These are phyloP conservation scores for Periglandula ipomoeae DNA, from an alignment of 2,329 filamentous ascomycete species.

Conservation along the genomic window DNA sequence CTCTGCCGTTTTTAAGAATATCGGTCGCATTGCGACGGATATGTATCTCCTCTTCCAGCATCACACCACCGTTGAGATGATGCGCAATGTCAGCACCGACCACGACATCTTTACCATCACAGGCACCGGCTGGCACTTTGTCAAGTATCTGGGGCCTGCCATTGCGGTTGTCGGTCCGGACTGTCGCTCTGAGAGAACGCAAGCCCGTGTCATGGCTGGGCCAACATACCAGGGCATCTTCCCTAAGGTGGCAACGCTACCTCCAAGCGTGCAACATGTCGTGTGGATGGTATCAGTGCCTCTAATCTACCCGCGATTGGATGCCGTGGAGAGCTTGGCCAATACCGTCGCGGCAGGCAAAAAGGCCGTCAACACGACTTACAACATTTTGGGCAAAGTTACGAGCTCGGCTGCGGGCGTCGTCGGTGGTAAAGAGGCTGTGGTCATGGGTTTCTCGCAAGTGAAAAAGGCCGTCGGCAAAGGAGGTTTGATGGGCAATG, in stretches of 20 bases:
- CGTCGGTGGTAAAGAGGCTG: constrained; percentile 87
- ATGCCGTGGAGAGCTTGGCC: constrained; percentile 83
- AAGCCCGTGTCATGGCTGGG: constrained; percentile 85
- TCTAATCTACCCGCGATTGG: constrained; percentile 80
- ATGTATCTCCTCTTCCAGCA: constrained; percentile 99
- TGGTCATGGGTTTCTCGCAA: constrained; percentile 84
- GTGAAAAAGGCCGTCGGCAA: constrained; percentile 98
- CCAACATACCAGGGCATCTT: constrained; percentile 97
- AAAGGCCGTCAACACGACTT: constrained; percentile 91
- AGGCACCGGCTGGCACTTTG: constrained; percentile 96
- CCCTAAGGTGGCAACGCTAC: constrained; percentile 84
- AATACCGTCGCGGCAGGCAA: constrained; percentile 91
- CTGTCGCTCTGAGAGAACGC: constrained; percentile 83
- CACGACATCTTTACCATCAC: constrained; percentile 93
- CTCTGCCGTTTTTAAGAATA: constrained; percentile 96
- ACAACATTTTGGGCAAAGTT: constrained; percentile 92
- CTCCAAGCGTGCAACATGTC: constrained; percentile 90
- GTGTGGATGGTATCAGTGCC: constrained; percentile 94
- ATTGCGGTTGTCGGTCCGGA: constrained; percentile 86
- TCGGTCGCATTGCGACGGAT: constrained; percentile 87
- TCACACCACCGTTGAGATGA: constrained; percentile 87
- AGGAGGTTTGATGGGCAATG: constrained; percentile 87
- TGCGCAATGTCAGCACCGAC: constrained; percentile 82
- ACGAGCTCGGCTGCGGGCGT: constrained; percentile 92
- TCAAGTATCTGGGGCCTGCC: constrained; percentile 90